Percentiles rank a stretch among this genome's conserved stretches.
These are phyloP conservation scores for Neohortaea acidophila DNA, from an alignment of 495 filamentous ascomycete species.

Conservation along the genomic window DNA sequence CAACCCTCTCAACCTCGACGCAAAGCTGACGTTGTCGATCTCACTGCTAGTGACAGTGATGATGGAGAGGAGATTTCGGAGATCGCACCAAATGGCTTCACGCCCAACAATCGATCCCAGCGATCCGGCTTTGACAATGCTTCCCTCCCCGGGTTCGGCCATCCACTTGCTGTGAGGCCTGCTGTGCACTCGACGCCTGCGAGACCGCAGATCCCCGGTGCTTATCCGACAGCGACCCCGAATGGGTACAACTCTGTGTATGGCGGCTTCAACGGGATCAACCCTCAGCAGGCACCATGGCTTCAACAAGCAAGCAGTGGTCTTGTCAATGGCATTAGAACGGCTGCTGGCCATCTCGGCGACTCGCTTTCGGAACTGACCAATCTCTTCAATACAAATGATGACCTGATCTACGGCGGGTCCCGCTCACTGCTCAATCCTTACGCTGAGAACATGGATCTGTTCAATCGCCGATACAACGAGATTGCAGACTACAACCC, in stretches of 20 bases:
- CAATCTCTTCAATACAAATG: conserved; percentile 8
- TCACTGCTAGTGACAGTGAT: conserved; percentile 16
- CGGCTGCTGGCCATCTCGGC: background rate
- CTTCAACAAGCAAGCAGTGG: background rate
- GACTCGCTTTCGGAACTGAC: conserved; percentile 4
- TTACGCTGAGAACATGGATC: conserved; percentile 10
- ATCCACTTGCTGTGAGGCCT: too few relatives aligned
- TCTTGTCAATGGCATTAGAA: conserved; percentile 7
- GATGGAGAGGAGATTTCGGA: conserved; percentile 16
- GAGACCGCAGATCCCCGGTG: conserved; percentile 9
- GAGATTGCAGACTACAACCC: conserved; percentile 8
- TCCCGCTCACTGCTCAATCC: conserved; percentile 1
- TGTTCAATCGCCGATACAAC: conserved; percentile 11
- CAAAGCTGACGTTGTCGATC: conserved; percentile 9
- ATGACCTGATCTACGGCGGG: conserved; percentile 9
- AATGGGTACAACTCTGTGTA: background rate
- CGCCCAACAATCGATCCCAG: background rate
- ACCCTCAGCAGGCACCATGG: background rate
- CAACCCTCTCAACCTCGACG: conserved; percentile 6
- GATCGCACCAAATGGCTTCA: conserved; percentile 7
- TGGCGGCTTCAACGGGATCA: conserved; percentile 1
- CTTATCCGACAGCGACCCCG: conserved; percentile 4
- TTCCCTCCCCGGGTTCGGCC: too few relatives aligned
- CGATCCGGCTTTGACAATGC: too few relatives aligned
- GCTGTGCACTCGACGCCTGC: background rate